Evolutionary conservation across 78 protist genomes (phyloP), one percentile per base, ranked within the genome.

Genomic region (Cavenderia fasciculata): DNA sequence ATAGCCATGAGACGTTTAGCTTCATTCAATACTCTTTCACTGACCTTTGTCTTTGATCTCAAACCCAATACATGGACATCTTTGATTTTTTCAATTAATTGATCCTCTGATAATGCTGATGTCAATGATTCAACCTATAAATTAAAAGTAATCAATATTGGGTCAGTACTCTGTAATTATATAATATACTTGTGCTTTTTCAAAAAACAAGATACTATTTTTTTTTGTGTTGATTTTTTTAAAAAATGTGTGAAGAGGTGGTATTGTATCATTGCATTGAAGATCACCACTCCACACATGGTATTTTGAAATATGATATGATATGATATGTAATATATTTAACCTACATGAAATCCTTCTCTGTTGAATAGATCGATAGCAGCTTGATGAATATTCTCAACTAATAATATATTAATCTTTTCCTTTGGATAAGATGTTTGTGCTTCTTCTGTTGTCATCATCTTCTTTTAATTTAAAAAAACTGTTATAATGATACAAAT

Each of bases 11-110:
- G 74, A 27, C 91, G 47, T 33, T 89, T 73, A 1, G 98, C 98
- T 25, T 8, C 61, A 12, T 68, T 47, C 34, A 97, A 29, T 12
- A 96, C 94, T n/a, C 36, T 91, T 25, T 16, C 85, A 18, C 93
- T 87, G 31, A 97, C 62, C 36, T 77, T 59, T 16, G 98, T 96
- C 91, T 97, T 97, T 34, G 94, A 82, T 33, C 96, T 63, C 38
- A 97, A 46, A 43, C 98, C 98, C 19, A 97, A 31, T 10, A 92
- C 94, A 56, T 96, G 98, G 2, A 90, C 94, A 38, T 79, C 95
- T 78, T 68, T 68, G 34, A 97, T 68, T 63, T 90, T 85, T 57
- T 89, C 95, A 29, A 77, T 72, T 11, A 97, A 56, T 57, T 94
- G 87, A 1, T 90, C 97, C 6, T 78, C 95, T 27, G 77, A 21